A percentile compares a stretch with the other conserved stretches of the same genome.
Evolutionary conservation across 768 basidiomycete species (phyloP).

Genomic region (Russula emetica): DNA sequence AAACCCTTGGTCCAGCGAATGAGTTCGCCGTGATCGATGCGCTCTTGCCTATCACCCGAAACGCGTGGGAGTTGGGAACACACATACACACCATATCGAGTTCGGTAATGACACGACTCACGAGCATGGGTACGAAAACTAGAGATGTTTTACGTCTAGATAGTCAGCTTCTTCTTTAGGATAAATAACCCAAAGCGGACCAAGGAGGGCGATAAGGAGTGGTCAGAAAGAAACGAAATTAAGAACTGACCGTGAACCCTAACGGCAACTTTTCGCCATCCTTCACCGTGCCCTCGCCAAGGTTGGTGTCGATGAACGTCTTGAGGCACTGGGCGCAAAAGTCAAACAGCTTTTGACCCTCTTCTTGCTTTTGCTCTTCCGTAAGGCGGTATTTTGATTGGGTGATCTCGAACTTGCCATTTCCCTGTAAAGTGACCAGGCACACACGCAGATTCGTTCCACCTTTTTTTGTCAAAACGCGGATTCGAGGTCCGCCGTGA

Average conservation of each 20-base stretch:
- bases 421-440: constrained; percentile 85
- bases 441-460: constrained; percentile 99
- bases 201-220: constrained; percentile 21
- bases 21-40: constrained; percentile 89
- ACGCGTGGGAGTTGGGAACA: not conserved
- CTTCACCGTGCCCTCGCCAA: constrained; percentile 48
- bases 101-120: constrained; percentile 41
- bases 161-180: constrained; percentile 21
- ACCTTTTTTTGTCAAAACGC: constrained; percentile 40
- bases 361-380: constrained; percentile 97
- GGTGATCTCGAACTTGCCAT: constrained; percentile 95
- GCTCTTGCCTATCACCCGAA: constrained; percentile 59
- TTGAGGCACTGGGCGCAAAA: constrained; percentile 95
- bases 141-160: constrained; percentile 19
- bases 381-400: constrained; percentile 96
- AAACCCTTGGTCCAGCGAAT: constrained; percentile 99
- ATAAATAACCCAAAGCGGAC: constrained; percentile 12
- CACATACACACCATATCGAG: not conserved
- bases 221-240: constrained; percentile 8
- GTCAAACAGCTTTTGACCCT: constrained; percentile 94
- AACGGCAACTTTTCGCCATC: constrained; percentile 65
- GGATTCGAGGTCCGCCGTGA: not conserved
- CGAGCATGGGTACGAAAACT: constrained; percentile 96
- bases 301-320: constrained; percentile 77
- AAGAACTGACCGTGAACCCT: constrained; percentile 82